These are phyloP conservation scores for Colletotrichum incanum DNA, from an alignment of 2,329 filamentous ascomycete genomes.

Conservation along the genomic window DNA sequence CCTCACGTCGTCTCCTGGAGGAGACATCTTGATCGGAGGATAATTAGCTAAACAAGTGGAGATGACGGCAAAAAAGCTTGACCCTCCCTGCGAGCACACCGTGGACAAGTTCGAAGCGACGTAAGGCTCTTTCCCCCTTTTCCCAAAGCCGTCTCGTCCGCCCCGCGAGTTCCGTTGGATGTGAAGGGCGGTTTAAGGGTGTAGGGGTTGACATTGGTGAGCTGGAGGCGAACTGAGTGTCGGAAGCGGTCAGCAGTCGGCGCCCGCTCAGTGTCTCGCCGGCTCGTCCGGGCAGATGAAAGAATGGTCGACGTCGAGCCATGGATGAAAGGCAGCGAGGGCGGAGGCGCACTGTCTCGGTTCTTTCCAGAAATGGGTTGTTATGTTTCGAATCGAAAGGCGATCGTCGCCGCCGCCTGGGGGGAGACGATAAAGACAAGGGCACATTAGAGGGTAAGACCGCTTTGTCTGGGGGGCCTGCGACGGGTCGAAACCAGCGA, in stretches of 20 bases:
- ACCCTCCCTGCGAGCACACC: constrained; percentile 30
- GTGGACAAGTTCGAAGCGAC: not conserved
- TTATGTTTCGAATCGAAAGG: constrained; percentile 40
- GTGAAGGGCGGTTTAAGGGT: not conserved
- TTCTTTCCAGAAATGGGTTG: constrained; percentile 28
- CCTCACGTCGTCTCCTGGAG: constrained; percentile 22
- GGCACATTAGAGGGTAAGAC: not conserved
- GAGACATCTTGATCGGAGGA: constrained; percentile 36
- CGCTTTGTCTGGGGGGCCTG: constrained; percentile 26
- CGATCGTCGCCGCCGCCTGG: constrained; percentile 20
- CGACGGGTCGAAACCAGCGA: constrained; percentile 38
- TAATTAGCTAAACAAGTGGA: constrained; percentile 41
- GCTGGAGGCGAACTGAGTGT: constrained; percentile 19
- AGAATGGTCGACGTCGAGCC: constrained; percentile 1
- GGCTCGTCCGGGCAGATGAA: constrained; percentile 21
- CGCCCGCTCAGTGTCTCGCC: constrained; percentile 31
- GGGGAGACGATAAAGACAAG: constrained; percentile 20
- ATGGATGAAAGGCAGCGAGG: not conserved
- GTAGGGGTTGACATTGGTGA: constrained; percentile 11
- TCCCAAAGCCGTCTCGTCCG: constrained; percentile 2
- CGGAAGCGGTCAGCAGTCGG: constrained; percentile 32
- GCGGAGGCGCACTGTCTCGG: constrained; percentile 27
- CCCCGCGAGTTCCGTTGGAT: constrained; percentile 11
- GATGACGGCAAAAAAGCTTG: constrained; percentile 41
- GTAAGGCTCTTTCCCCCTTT: not conserved